phyloP scores from a whole-genome alignment of 805 yeast species.

The Spathaspora sp. region DNA sequence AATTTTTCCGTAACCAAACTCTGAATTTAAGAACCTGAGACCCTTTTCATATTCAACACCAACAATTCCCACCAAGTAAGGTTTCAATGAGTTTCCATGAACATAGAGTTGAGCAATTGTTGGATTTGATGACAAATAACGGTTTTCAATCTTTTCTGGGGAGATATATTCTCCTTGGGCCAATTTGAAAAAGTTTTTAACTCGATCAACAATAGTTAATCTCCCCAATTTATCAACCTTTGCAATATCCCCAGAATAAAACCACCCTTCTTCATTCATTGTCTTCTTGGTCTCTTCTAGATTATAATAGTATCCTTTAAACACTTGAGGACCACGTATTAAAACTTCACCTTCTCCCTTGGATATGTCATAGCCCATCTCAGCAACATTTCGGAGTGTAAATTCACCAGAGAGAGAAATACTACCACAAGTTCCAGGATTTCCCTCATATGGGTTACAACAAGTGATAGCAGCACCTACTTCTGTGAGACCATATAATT shows the following conservation, averaged over 20 bases:
- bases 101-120: conserved; percentile 48
- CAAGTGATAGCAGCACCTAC: conserved; percentile 19
- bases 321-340: conserved; percentile 63
- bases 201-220: conserved; percentile 60
- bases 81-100: conserved; percentile 57
- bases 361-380: conserved; percentile 16
- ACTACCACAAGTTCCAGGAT: conserved; percentile 25
- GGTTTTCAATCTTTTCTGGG: conserved; percentile 67
- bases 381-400: conserved; percentile 13
- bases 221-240: conserved; percentile 50
- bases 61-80: conserved; percentile 54
- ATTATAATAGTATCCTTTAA: conserved; percentile 53
- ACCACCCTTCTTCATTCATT: conserved; percentile 57
- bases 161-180: conserved; percentile 54
- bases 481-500: conserved; percentile 36
- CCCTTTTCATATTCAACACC: conserved; percentile 51
- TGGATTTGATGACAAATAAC: conserved; percentile 49
- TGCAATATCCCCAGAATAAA: conserved; percentile 62
- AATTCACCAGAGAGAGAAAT: conserved; percentile 16
- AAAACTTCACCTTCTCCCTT: conserved; percentile 42
- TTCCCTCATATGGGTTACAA: conserved; percentile 15
- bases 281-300: conserved; percentile 51
- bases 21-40: conserved; percentile 12
- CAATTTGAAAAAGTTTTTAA: conserved; percentile 67
- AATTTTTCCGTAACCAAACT: conserved; percentile 12